Conservation (phyloP, 768 basidiomycete species). For the Gyrodon lividus region DNA sequence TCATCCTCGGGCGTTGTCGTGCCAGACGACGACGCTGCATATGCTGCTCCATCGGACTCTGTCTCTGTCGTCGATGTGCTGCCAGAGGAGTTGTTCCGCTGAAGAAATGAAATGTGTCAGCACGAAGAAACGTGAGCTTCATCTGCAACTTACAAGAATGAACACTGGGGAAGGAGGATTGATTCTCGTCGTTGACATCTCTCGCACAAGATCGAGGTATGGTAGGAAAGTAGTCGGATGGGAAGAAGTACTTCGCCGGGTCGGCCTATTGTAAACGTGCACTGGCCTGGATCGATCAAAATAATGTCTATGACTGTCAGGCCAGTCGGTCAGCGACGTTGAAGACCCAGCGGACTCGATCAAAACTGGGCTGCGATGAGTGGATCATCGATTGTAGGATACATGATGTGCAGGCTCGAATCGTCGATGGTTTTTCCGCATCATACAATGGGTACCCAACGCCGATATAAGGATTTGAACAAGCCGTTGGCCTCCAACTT, state of each 20-base stretch:
- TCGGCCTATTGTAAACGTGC: not conserved
- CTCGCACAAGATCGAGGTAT: not conserved
- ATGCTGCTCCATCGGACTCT: constrained; percentile 19
- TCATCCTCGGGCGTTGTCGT: constrained; percentile 34
- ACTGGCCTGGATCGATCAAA: constrained; percentile 12
- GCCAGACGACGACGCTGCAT: constrained; percentile 27
- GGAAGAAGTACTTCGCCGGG: not conserved
- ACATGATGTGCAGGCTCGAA: not conserved
- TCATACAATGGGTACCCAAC: constrained; percentile 84
- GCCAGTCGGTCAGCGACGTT: not conserved
- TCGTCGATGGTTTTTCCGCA: not conserved
- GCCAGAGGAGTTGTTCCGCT: constrained; percentile 10
- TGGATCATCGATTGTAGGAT: constrained; percentile 1
- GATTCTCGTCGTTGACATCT: constrained; percentile 9
- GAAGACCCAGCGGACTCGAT: not conserved
- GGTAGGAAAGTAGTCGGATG: not conserved
- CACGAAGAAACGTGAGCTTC: not conserved
- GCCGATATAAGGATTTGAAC: constrained; percentile 65
- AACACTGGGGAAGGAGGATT: constrained; percentile 15
- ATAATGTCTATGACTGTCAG: not conserved
- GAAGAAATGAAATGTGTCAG: not conserved
- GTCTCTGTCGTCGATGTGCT: constrained; percentile 21
- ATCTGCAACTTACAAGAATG: constrained; percentile 5
- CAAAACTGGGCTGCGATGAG: constrained; percentile 6
- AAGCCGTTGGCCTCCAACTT: too few relatives aligned